Percentiles rank a stretch among this genome's conserved stretches.
Evolutionary conservation across 768 basidiomycete genomes (phyloP).

Genomic region (Steccherinum ochraceum): DNA sequence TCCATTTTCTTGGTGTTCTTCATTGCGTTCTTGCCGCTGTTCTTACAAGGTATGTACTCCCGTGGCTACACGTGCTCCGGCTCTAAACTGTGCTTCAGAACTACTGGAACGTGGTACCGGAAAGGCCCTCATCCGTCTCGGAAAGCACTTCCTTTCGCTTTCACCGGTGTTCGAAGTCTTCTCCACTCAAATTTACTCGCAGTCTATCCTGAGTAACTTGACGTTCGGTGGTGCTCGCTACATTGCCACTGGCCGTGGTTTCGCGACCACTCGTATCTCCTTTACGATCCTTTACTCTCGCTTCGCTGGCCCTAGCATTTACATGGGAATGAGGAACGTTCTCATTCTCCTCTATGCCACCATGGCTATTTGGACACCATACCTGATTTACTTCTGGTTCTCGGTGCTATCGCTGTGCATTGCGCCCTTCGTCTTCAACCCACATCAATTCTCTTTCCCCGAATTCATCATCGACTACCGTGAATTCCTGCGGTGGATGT

Average conservation of each 20-base stretch:
- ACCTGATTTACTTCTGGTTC: constrained; percentile 98
- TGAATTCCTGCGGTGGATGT: constrained; percentile 99
- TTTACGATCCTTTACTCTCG: constrained; percentile 98
- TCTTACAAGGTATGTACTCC: constrained; percentile 77
- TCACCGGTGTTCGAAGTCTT: constrained; percentile 99
- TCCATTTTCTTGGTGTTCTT: constrained; percentile 99
- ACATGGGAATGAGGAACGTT: constrained; percentile 95
- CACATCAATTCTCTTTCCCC: constrained; percentile 96
- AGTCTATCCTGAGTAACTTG: constrained; percentile 94
- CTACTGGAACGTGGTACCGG: constrained; percentile 95
- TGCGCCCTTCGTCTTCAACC: constrained; percentile 98
- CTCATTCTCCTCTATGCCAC: constrained; percentile 87
- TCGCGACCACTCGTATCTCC: constrained; percentile 92
- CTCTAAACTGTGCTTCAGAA: constrained; percentile 41
- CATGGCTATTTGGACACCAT: constrained; percentile 87
- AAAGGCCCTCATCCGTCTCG: constrained; percentile 88
- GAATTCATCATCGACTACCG: constrained; percentile 99
- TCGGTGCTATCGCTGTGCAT: constrained; percentile 92
- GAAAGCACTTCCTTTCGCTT: constrained; percentile 93
- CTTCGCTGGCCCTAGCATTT: constrained; percentile 99
- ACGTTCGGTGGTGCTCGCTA: constrained; percentile 98
- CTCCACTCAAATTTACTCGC: constrained; percentile 96
- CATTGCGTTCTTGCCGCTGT: constrained; percentile 94
- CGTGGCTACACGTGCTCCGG: constrained; percentile 1
- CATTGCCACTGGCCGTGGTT: constrained; percentile 98